Conservation (phyloP, 140 eudicot genomes). For the Cichorium intybus region DNA sequence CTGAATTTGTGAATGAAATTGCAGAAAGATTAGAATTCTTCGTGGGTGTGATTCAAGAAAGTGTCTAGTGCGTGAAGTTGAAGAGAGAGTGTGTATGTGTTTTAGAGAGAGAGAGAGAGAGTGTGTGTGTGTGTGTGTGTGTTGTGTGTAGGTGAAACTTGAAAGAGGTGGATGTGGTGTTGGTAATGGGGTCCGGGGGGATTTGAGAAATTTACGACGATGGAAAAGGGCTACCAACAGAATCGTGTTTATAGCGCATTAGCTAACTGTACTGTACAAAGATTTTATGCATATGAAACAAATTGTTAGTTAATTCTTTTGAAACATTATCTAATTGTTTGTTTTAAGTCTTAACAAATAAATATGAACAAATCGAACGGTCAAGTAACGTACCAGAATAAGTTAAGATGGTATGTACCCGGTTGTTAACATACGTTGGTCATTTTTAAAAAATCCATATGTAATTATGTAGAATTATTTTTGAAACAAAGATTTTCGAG, state of each 20-base stretch:
- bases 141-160: too few relatives aligned
- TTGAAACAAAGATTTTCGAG: too few relatives aligned
- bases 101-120: conserved; percentile 9
- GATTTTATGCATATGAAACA: background rate
- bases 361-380: background rate
- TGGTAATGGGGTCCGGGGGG: conserved; percentile 31
- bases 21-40: conserved; percentile 11
- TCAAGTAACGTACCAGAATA: background rate
- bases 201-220: conserved; percentile 40
- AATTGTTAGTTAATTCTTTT: background rate
- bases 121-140: conserved; percentile 28
- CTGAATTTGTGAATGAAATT: conserved; percentile 5
- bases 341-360: background rate
- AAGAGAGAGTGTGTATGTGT: conserved; percentile 25
- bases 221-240: conserved; percentile 33
- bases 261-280: conserved; percentile 20
- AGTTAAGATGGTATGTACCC: background rate
- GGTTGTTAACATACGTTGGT: background rate
- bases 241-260: conserved; percentile 15
- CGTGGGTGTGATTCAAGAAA: conserved; percentile 15
- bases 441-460: too few relatives aligned
- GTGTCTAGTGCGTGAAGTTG: conserved; percentile 19
- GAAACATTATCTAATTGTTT: background rate
- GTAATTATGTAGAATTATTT: too few relatives aligned
- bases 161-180: conserved; percentile 30